Evolutionary conservation across 2,329 filamentous ascomycete species (phyloP).

Genomic region (Aulographum hederae): DNA sequence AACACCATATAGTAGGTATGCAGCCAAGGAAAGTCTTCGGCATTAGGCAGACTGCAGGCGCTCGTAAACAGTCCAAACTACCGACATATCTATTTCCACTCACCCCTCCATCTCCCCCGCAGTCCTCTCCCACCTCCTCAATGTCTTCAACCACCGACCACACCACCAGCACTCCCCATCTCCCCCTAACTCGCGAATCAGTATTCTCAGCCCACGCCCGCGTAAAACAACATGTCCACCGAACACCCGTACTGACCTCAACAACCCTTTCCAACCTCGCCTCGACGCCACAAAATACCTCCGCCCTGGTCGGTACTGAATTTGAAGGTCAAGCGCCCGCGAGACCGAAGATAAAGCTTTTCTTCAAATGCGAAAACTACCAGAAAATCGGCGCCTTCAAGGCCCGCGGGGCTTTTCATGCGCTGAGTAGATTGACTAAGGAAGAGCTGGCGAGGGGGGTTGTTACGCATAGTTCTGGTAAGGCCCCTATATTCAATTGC

Average conservation of each 20-base stretch:
- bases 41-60: too few relatives aligned
- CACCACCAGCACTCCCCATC: too few relatives aligned
- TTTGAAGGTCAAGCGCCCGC: constrained; percentile 41
- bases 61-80: too few relatives aligned
- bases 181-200: constrained; percentile 53
- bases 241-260: constrained; percentile 68
- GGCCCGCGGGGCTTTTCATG: constrained; percentile 77
- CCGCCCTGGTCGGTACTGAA: constrained; percentile 35
- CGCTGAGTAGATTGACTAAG: constrained; percentile 51
- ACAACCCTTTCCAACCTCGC: constrained; percentile 56
- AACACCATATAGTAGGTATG: too few relatives aligned
- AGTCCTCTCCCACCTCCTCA: too few relatives aligned
- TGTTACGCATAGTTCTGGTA: constrained; percentile 79
- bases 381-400: constrained; percentile 91
- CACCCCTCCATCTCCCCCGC: too few relatives aligned
- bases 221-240: constrained; percentile 61
- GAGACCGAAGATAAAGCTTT: constrained; percentile 50
- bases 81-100: too few relatives aligned
- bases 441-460: constrained; percentile 49
- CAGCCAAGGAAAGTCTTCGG: too few relatives aligned
- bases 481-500: constrained; percentile 6
- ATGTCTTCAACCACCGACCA: too few relatives aligned
- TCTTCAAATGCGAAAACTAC: constrained; percentile 92
- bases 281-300: constrained; percentile 44
- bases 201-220: constrained; percentile 54